Conservation (phyloP, 345 rosid genomes). For the Aquilaria yunnanensis region DNA sequence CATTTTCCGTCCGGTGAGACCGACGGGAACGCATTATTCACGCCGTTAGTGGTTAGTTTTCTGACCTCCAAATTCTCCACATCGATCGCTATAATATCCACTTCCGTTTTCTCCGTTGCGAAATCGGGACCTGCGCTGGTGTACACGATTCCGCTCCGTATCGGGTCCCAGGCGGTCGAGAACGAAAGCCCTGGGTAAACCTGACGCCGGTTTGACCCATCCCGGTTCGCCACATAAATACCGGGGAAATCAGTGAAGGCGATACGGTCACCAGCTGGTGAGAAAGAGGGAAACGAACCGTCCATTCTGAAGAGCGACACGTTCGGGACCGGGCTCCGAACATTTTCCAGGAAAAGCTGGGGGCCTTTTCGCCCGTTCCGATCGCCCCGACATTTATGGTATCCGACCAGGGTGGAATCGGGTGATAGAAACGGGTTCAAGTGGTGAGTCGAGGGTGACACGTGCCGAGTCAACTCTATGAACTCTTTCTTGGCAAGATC, state of each 20-base stretch:
- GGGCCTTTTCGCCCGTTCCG: conserved; percentile 30
- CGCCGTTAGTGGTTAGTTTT: conserved; percentile 60
- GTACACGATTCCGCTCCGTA: conserved; percentile 53
- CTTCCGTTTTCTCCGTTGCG: conserved; percentile 55
- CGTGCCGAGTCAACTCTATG: conserved; percentile 56
- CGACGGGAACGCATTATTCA: conserved; percentile 83
- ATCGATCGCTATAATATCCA: conserved; percentile 59
- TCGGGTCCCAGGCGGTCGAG: conserved; percentile 75
- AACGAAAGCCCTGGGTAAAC: conserved; percentile 51
- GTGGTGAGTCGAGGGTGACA: conserved; percentile 68
- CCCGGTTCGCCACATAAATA: conserved; percentile 64
- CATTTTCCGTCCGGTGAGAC: conserved; percentile 79
- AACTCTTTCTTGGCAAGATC: conserved; percentile 49
- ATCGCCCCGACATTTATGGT: conserved; percentile 72
- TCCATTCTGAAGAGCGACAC: conserved; percentile 75
- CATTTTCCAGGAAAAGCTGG: conserved; percentile 53
- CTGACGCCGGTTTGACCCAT: conserved; percentile 57
- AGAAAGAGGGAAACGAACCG: conserved; percentile 87
- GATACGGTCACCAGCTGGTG: conserved; percentile 63
- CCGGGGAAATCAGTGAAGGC: conserved; percentile 79
- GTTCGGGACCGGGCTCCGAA: conserved; percentile 40
- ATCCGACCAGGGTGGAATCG: conserved; percentile 66
- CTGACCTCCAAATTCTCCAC: conserved; percentile 28
- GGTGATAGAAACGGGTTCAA: conserved; percentile 82
- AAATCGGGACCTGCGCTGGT: conserved; percentile 72